A percentile compares a stretch with the other conserved stretches of the same genome.
Conservation (phyloP, 2,329 filamentous ascomycete genomes). For the Diaporthe sp. region DNA sequence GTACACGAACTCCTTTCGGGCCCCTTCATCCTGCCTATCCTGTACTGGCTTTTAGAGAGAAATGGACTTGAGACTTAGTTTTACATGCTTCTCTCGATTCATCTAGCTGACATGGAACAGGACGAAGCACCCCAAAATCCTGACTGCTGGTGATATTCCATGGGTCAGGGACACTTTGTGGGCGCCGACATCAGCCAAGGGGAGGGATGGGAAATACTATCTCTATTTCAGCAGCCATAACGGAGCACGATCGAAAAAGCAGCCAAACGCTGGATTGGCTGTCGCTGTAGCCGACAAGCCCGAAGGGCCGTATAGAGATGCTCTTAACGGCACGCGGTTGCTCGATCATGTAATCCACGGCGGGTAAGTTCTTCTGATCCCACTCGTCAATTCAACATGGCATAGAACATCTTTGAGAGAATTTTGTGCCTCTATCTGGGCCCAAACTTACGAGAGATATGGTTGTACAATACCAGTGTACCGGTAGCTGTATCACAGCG, state of each 20-base stretch:
- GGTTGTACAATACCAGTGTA: too few species aligned
- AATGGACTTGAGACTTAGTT: not conserved
- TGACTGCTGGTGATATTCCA: constrained; percentile 53
- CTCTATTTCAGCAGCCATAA: constrained; percentile 63
- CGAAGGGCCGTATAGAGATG: constrained; percentile 24
- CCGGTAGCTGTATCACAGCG: too few species aligned
- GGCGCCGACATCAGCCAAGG: constrained; percentile 59
- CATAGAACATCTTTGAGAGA: not conserved
- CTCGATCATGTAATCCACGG: constrained; percentile 1
- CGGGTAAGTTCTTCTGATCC: not conserved
- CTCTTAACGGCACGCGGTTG: constrained; percentile 9
- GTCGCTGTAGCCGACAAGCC: constrained; percentile 54
- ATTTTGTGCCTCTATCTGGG: not conserved
- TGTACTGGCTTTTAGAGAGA: not conserved
- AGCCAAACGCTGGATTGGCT: constrained; percentile 55
- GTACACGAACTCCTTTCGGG: constrained; percentile 52
- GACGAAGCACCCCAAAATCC: constrained; percentile 47
- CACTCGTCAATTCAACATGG: not conserved
- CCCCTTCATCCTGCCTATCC: too few species aligned
- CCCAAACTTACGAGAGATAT: not conserved
- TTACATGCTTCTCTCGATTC: too few species aligned
- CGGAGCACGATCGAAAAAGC: constrained; percentile 53
- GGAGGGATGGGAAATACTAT: constrained; percentile 59
- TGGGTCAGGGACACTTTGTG: constrained; percentile 61
- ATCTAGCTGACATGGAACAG: not conserved